Evolutionary conservation across 2,329 filamentous ascomycete genomes (phyloP), one percentile per base, ranked within the genome.

Genomic region (Phyllosticta citribraziliensis): DNA sequence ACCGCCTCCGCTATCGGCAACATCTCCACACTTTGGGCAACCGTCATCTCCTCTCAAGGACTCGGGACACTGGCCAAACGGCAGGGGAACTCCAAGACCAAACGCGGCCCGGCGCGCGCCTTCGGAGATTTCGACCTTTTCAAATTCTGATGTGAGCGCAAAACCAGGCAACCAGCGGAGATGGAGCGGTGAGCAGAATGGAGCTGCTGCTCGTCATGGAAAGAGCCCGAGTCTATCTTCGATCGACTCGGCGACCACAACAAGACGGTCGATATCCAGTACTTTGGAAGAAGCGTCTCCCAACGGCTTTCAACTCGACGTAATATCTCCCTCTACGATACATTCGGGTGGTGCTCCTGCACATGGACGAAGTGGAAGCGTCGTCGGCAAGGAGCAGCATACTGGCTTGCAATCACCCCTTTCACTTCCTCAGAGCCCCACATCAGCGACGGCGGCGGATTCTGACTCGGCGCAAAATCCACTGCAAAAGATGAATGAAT

Each of bases 401-500:
- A 55, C 56, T 20, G 60, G 60, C 20, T 40, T 62, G 51, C 60
- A 62, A 35, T 58, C 64, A 19, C 58, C 57, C 11, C 47, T 63
- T 4, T 78, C 73, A 12, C 52, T 52, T 33, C 65, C 78, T 3
- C 79, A 81, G 56, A 87, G 84, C 65, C 83, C 86, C 80, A 19
- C 88, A 82, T 72, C 79, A 79, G 67, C 25, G 14, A 35, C 47
- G 10, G 30, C 58, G 10, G 30, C 58, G 14, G 59, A 61, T 19
- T 47, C 40, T n/a, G 58, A 60, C 2, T 14, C 58, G n/a, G 58
- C 56, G 10, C 54, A 57, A 10, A 54, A 27, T 17, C 73, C 68
- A 64, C 70, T 82, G 17, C 84, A 87, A 60, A 80, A 84, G 8
- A 78, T 88, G 64, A 88, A 84, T 64, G 91, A 95, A 63, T 80